Evolutionary conservation across 768 basidiomycete species (phyloP).

Genomic region (Cyclocybe aegerita): DNA sequence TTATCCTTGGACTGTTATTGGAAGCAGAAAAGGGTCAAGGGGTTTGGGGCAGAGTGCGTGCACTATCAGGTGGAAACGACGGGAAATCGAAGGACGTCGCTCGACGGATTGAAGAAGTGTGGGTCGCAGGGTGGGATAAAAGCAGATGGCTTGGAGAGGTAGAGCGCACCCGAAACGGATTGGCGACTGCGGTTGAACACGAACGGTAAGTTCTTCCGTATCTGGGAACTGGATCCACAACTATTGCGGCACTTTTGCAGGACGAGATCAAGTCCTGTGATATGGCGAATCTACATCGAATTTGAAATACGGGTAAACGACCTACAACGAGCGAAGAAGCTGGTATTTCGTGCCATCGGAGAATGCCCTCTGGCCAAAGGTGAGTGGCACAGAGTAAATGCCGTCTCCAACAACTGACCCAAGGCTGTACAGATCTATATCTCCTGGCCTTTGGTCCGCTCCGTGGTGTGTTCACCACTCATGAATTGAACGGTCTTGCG

Average conservation of each 20-base stretch:
- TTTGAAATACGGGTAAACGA: slow-evolving; percentile 70
- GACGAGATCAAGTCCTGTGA: slow-evolving; percentile 59
- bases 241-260: slow-evolving; percentile 31
- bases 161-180: slow-evolving; percentile 66
- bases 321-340: slow-evolving; percentile 60
- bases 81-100: slow-evolving; percentile 53
- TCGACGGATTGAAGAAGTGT: slow-evolving; percentile 66
- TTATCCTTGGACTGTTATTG: slow-evolving; percentile 70
- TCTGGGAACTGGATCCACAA: slow-evolving; percentile 2
- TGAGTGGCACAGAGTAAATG: slow-evolving; percentile 19
- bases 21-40: slow-evolving; percentile 78
- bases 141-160: slow-evolving; percentile 69
- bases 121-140: slow-evolving; percentile 79
- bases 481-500: slow-evolving; percentile 60
- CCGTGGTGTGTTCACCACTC: slow-evolving; percentile 55
- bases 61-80: slow-evolving; percentile 50
- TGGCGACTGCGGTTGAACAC: slow-evolving; percentile 60
- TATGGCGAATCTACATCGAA: slow-evolving; percentile 77
- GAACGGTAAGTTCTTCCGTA: slow-evolving; percentile 52
- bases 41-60: slow-evolving; percentile 72
- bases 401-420: background rate
- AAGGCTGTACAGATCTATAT: slow-evolving; percentile 57
- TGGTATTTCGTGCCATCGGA: slow-evolving; percentile 71
- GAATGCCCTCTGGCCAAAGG: slow-evolving; percentile 81
- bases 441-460: slow-evolving; percentile 74